These are phyloP conservation scores for Colletotrichum caudatum DNA, from an alignment of 2,329 filamentous ascomycete species.

Conservation along the genomic window DNA sequence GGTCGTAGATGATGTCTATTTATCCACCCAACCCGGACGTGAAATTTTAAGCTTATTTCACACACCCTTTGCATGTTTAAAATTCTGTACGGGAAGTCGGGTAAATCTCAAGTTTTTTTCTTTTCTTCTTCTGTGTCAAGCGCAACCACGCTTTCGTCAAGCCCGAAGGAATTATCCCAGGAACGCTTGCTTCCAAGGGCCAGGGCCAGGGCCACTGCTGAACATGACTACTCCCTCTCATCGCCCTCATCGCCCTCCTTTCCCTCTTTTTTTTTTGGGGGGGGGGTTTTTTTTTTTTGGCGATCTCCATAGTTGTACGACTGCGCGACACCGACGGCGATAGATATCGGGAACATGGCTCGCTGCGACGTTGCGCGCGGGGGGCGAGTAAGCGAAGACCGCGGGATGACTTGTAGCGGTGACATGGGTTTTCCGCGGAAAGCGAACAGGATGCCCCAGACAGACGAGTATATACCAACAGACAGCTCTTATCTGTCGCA, in stretches of 20 bases:
- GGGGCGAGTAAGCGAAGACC: slow-evolving; percentile 15
- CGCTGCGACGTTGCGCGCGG: slow-evolving; percentile 5
- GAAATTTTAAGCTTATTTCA: background rate
- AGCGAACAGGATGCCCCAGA: background rate
- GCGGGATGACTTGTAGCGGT: slow-evolving; percentile 21
- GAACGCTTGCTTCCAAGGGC: background rate
- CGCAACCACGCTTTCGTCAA: background rate
- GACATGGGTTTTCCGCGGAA: slow-evolving; percentile 31
- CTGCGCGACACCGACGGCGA: background rate
- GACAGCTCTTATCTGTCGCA: slow-evolving; percentile 21
- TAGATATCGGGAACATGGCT: background rate
- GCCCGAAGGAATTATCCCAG: background rate
- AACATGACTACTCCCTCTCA: background rate
- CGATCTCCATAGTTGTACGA: too few relatives aligned
- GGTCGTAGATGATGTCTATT: too few relatives aligned
- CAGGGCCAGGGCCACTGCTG: too few relatives aligned
- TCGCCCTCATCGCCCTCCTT: background rate
- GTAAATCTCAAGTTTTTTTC: background rate
- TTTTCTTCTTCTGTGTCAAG: background rate
- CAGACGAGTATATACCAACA: background rate
- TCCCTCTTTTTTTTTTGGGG: too few relatives aligned
- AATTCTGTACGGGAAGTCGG: background rate
- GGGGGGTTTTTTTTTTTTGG: too few relatives aligned
- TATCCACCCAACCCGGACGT: background rate
- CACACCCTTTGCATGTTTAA: background rate